Percentiles rank a stretch among this genome's conserved stretches.
Evolutionary conservation across 495 filamentous ascomycete genomes (phyloP).

Genomic region (Amniculicola lignicola): DNA sequence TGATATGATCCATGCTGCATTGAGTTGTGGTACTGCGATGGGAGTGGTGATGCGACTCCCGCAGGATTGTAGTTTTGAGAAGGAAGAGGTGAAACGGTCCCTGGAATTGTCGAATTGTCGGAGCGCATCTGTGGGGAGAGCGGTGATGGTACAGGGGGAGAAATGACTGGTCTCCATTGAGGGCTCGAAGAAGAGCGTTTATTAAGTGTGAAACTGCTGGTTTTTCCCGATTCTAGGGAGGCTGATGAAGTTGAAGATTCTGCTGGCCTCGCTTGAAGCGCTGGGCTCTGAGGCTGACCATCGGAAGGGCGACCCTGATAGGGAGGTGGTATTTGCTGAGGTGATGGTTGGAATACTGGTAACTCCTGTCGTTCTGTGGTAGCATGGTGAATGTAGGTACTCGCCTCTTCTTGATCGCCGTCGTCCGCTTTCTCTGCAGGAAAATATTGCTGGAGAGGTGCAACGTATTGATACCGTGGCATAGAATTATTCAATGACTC

Average conservation of each 20-base stretch:
- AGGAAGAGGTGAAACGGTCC: background rate
- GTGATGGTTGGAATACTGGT: slow-evolving; percentile 1
- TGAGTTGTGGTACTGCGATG: background rate
- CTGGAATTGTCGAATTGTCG: background rate
- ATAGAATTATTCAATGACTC: background rate
- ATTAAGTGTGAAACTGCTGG: background rate
- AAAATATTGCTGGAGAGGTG: background rate
- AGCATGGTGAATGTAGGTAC: background rate
- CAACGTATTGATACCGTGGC: background rate
- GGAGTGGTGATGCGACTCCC: background rate
- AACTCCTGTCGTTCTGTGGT: slow-evolving; percentile 4
- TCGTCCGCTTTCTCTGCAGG: slow-evolving; percentile 3
- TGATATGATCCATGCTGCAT: background rate
- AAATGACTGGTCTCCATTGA: background rate
- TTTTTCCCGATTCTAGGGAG: background rate
- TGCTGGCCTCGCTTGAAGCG: background rate
- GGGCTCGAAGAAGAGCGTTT: background rate
- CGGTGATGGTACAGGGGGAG: background rate
- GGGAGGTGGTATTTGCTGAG: background rate
- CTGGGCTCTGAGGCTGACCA: background rate
- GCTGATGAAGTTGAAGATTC: background rate
- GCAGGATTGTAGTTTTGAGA: background rate
- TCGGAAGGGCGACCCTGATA: background rate
- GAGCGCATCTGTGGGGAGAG: background rate
- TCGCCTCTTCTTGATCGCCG: background rate